These are phyloP conservation scores for Boletus sp. DNA, from an alignment of 768 basidiomycete species.

Conservation along the genomic window DNA sequence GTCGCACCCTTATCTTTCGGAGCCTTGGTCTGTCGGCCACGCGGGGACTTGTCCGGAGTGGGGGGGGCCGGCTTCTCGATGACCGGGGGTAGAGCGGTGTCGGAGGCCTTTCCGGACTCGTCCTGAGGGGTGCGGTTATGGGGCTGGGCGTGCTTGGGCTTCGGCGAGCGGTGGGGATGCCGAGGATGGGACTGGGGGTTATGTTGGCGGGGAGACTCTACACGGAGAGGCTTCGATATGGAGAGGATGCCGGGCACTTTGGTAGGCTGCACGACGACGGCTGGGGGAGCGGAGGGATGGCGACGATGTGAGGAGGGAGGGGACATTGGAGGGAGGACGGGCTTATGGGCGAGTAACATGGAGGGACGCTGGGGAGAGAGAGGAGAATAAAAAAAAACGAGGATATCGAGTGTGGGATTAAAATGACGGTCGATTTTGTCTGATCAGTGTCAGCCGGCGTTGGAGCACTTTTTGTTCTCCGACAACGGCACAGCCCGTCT, in stretches of 20 bases:
- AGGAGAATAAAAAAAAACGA: constrained; percentile 20
- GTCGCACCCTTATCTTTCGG: constrained; percentile 42
- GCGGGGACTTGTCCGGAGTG: constrained; percentile 28
- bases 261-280: constrained; percentile 69
- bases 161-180: constrained; percentile 36
- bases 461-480: constrained; percentile 36
- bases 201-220: constrained; percentile 35
- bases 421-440: constrained; percentile 21
- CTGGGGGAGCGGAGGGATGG: constrained; percentile 67
- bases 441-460: constrained; percentile 31
- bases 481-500: constrained; percentile 30
- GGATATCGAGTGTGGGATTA: constrained; percentile 30
- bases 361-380: not conserved
- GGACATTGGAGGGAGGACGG: constrained; percentile 31
- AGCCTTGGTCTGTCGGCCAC: constrained; percentile 38
- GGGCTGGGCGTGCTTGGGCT: constrained; percentile 31
- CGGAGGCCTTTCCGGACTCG: constrained; percentile 34
- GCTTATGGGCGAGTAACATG: constrained; percentile 46
- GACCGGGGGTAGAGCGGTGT: constrained; percentile 33
- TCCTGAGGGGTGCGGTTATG: constrained; percentile 23
- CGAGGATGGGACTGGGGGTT: constrained; percentile 36
- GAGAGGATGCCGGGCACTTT: constrained; percentile 71
- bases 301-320: constrained; percentile 49
- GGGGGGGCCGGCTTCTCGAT: constrained; percentile 29
- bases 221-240: constrained; percentile 55